phyloP scores from a whole-genome alignment of 495 filamentous ascomycete species.

The Polyplosphaeria fusca region DNA sequence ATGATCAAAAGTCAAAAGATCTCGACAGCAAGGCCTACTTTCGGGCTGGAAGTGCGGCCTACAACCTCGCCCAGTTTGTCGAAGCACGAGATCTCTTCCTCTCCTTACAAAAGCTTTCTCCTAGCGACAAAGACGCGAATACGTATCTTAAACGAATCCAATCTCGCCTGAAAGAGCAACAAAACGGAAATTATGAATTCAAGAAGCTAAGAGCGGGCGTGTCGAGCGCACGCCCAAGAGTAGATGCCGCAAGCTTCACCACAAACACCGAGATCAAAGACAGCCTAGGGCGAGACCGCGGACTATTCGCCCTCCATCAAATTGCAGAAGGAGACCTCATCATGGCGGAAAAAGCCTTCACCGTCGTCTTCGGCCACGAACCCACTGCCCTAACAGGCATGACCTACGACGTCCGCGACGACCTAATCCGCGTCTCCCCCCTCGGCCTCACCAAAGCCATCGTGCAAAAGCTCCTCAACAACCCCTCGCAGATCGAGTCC shows the following conservation, averaged over 20 bases:
- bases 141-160: slow-evolving; percentile 12
- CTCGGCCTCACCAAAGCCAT: slow-evolving; percentile 16
- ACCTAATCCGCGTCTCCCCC: slow-evolving; percentile 25
- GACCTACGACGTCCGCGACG: slow-evolving; percentile 31
- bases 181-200: slow-evolving; percentile 15
- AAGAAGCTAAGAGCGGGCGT: slow-evolving; percentile 33
- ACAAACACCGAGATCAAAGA: slow-evolving; percentile 14
- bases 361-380: slow-evolving; percentile 24
- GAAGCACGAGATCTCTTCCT: slow-evolving; percentile 16
- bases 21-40: slow-evolving; percentile 34
- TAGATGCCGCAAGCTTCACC: slow-evolving; percentile 39
- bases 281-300: slow-evolving; percentile 26
- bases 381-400: slow-evolving; percentile 17
- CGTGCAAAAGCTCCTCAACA: slow-evolving; percentile 30
- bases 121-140: slow-evolving; percentile 21
- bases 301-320: slow-evolving; percentile 25
- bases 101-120: slow-evolving; percentile 14
- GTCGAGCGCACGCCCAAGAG: slow-evolving; percentile 32
- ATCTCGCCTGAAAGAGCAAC: slow-evolving; percentile 11
- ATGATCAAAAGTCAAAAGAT: slow-evolving; percentile 35
- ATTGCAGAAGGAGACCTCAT: slow-evolving; percentile 26
- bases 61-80: slow-evolving; percentile 27
- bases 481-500: slow-evolving; percentile 24
- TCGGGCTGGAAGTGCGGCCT: slow-evolving; percentile 31
- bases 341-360: slow-evolving; percentile 34